Evolutionary conservation across 2,329 filamentous ascomycete species (phyloP), one percentile per base, ranked within the genome.

Genomic region (Fusarium equiseti): DNA sequence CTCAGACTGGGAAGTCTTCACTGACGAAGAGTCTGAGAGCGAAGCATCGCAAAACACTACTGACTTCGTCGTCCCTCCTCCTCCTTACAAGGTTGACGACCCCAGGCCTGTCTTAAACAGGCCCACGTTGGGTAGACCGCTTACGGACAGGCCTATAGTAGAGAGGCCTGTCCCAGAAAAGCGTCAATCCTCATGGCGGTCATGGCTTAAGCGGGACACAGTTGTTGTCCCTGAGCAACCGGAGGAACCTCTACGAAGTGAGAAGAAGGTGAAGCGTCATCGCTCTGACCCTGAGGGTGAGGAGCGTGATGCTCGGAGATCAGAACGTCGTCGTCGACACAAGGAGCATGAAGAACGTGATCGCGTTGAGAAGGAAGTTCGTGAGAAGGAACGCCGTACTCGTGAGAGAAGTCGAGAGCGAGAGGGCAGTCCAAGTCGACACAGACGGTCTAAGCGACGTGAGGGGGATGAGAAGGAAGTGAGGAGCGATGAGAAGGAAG

Each of bases 61-160:
- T 56, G 62, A 65, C 29, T 65, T 59, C 9, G 64, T 65, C 27
- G 60, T 55, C 4, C 62, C 62, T 44, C 45, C 62, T 51, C 62
- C 62, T 29, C 50, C 61, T 45, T 65, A 65, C 60, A 65, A 65
- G 60, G 62, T 64, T 43, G 62, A 65, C 45, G 62, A 65, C 38
- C 62, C 62, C 2, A 50, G 61, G 18, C 27, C 62, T 26, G 59
- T 64, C 42, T 40, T 64, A 29, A 64, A 26, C 59, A 64, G 61
- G 62, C 61, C 61, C 35, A 49, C 59, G 49, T 20, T 64, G 61
- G 61, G 59, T 46, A 56, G 61, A 64, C 61, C 61, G 50, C 44
- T 52, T 56, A 57, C 62, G 59, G 61, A 63, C 51, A 65, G 62
- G 60, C 62, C 62, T 45, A 46, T 50, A 56, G 59, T 63, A 42